A percentile compares a stretch with the other conserved stretches of the same genome.
Conservation (phyloP, 2,329 filamentous ascomycete species). For the Zymoseptoria crescenta region DNA sequence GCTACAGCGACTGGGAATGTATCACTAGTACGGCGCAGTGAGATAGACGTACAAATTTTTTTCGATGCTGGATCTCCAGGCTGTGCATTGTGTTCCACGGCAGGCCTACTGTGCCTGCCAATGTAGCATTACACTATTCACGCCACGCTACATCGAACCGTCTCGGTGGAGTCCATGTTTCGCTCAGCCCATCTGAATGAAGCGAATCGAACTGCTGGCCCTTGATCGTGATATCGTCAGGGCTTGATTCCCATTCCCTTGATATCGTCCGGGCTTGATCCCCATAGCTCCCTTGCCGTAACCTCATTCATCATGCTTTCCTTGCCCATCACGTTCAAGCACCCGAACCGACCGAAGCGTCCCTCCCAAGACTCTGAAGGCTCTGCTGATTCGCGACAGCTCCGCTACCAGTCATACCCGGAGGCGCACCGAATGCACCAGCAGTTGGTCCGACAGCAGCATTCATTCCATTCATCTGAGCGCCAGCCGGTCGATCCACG, state of each 20-base stretch:
- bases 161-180: neutral
- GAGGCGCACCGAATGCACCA: neutral
- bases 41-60: neutral
- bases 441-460: neutral
- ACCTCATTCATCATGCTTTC: neutral
- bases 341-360: neutral
- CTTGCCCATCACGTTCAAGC: neutral
- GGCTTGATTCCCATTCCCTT: neutral
- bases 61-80: neutral
- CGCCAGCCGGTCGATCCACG: constrained; percentile 1
- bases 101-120: neutral
- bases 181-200: neutral
- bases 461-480: neutral
- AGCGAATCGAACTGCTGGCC: neutral
- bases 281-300: neutral
- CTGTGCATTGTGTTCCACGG: neutral
- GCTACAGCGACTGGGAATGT: neutral
- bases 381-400: neutral
- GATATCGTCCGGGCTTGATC: neutral
- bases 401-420: neutral
- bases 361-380: neutral
- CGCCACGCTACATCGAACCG: neutral
- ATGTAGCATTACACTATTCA: neutral
- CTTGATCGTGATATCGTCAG: neutral
- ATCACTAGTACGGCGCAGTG: neutral